Base-by-base conservation (phyloP, 2,329 filamentous ascomycete genomes). In the Elsinoe perseae region DNA sequence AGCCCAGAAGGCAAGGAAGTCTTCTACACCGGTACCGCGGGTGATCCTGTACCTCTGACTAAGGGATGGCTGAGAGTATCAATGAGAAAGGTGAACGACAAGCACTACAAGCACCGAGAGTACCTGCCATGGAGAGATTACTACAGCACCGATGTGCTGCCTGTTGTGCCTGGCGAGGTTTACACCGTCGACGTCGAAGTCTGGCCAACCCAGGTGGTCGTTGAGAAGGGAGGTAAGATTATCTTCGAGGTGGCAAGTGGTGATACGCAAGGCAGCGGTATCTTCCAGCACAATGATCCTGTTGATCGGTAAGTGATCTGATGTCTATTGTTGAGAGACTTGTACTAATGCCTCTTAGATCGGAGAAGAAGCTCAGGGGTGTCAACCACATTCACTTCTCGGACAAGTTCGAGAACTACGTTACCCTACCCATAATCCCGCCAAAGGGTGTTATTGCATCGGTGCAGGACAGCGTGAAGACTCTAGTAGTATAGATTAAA, bases 61-160 rank as follows among this genome's bases (percentile, higher is more conserved):
- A 86, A 85, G 66, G 83, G 82, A 20, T 86, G 82, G 82, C 75
- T 85, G 8, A 76, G 82, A 1, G 75, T 78, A 9, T 79, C 74
- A 30, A 68, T 83, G 16, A 77, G 82, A 18, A 81, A 80, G 63
- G 74, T 78, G 2, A 73, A 81, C 58, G 63, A 69, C 0, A 62
- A 75, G 4, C 72, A 83, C 62, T 74, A 74, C 0, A 77, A 75
- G 59, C 75, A 84, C 62, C 70, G 76, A 4, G 62, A 72, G 0
- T 83, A 76, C 63, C 69, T 84, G 10, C 82, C 82, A 1, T 75
- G 78, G 62, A 73, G 82, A 4, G 77, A 84, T 50, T 86, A 85
- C 62, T 71, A 75, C 16, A 78, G 75, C 34, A 78, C 70, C 0
- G 82, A 85, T 58, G 77, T 80, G 2, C 73, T 74, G 44, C 72